These are phyloP conservation scores for Talaromyces proteolyticus DNA, from an alignment of 495 filamentous ascomycete genomes.

Conservation along the genomic window DNA sequence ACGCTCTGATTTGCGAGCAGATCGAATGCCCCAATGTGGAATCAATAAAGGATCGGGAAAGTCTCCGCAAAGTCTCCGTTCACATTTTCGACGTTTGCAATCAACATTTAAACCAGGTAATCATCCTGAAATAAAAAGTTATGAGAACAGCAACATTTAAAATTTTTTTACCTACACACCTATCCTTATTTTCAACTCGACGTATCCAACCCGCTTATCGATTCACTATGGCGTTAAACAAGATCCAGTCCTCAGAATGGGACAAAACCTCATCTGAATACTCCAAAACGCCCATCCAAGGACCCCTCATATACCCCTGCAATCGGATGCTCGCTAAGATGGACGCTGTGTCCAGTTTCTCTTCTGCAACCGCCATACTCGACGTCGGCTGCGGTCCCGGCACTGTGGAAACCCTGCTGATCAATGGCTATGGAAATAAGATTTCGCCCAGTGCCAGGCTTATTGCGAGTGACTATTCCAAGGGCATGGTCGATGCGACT, in stretches of 20 bases:
- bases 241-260: not conserved
- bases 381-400: conserved; percentile 5
- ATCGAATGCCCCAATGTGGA: too few relatives aligned
- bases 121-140: too few relatives aligned
- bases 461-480: conserved; percentile 3
- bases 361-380: not conserved
- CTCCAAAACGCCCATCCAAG: not conserved
- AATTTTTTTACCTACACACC: too few relatives aligned
- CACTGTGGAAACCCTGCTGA: not conserved
- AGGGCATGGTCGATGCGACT: conserved; percentile 2
- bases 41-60: not conserved
- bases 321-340: not conserved
- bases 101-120: not conserved
- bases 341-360: not conserved
- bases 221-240: too few relatives aligned
- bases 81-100: not conserved
- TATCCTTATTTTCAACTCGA: too few relatives aligned
- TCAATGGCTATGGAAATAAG: not conserved
- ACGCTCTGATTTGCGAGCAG: too few relatives aligned
- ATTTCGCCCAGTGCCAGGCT: not conserved
- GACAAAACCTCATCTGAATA: conserved; percentile 1
- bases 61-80: not conserved
- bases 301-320: not conserved
- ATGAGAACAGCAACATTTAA: too few relatives aligned
- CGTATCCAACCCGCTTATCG: too few relatives aligned